Evolutionary conservation across 2,329 filamentous ascomycete genomes (phyloP).

Genomic region (Cytospora piceae): DNA sequence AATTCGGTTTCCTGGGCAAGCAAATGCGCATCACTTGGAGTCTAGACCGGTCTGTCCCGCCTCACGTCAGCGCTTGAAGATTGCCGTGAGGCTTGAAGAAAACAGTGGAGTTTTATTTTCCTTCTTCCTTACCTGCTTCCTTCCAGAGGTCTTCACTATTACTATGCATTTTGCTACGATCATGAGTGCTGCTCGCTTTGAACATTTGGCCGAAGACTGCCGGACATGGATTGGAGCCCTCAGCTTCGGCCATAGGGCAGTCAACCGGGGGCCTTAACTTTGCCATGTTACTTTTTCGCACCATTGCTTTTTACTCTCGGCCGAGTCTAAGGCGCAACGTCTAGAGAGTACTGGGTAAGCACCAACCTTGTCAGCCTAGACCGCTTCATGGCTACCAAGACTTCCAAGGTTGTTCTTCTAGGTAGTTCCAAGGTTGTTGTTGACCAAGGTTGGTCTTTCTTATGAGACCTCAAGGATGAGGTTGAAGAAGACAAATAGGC

Average conservation of each 20-base stretch:
- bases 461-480: neutral
- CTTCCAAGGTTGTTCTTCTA: neutral
- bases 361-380: neutral
- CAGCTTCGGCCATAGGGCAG: too few relatives aligned
- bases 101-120: neutral
- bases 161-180: too few relatives aligned
- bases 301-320: neutral
- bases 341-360: neutral
- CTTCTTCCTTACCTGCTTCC: neutral
- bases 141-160: too few relatives aligned
- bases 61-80: constrained; percentile 9
- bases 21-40: constrained; percentile 20
- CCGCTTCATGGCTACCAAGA: neutral
- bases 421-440: too few relatives aligned
- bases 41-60: constrained; percentile 29
- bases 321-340: neutral
- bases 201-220: too few relatives aligned
- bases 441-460: neutral
- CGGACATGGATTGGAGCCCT: too few relatives aligned
- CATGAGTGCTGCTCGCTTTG: neutral
- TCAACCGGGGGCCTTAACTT: too few relatives aligned
- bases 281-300: too few relatives aligned
- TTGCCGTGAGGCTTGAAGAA: neutral
- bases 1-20: neutral
- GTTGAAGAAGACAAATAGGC: too few relatives aligned